phyloP scores from a whole-genome alignment of 495 filamentous ascomycete genomes.

The Penicillium bovifimosum region DNA sequence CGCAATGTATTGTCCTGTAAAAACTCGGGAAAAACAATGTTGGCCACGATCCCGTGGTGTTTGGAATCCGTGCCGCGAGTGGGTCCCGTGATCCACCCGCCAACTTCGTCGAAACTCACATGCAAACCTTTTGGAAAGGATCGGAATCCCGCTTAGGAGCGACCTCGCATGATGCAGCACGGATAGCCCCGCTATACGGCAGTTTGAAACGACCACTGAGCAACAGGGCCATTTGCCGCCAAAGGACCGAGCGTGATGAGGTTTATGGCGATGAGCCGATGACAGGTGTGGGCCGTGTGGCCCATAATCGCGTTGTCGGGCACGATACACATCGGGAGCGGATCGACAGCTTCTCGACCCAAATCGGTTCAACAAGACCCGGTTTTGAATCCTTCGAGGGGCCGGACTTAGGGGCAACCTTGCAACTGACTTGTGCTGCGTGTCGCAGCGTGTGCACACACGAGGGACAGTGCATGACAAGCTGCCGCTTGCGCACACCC shows the following conservation, averaged over 20 bases:
- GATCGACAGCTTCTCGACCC: constrained; percentile 6
- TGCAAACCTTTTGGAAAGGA: not conserved
- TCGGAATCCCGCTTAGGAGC: not conserved
- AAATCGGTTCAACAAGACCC: constrained; percentile 5
- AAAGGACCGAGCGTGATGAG: not conserved
- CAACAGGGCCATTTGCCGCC: not conserved
- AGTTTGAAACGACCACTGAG: not conserved
- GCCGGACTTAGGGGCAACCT: not conserved
- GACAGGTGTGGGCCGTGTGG: not conserved
- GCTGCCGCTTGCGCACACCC: too few relatives aligned
- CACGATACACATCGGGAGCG: constrained; percentile 3
- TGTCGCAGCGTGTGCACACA: not conserved
- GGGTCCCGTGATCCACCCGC: not conserved
- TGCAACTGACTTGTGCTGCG: not conserved
- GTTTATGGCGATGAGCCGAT: not conserved
- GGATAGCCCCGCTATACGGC: not conserved
- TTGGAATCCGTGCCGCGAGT: not conserved
- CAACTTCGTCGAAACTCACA: not conserved
- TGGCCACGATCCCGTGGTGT: not conserved
- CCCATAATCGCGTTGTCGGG: too few relatives aligned
- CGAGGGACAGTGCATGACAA: not conserved
- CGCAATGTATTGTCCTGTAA: not conserved
- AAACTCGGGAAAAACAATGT: not conserved
- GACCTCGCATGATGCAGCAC: not conserved
- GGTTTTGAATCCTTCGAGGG: not conserved